A percentile compares a stretch with the other conserved stretches of the same genome.
Evolutionary conservation across 139 green algal genomes (phyloP).

Genomic region (Chlamydomonas urium): DNA sequence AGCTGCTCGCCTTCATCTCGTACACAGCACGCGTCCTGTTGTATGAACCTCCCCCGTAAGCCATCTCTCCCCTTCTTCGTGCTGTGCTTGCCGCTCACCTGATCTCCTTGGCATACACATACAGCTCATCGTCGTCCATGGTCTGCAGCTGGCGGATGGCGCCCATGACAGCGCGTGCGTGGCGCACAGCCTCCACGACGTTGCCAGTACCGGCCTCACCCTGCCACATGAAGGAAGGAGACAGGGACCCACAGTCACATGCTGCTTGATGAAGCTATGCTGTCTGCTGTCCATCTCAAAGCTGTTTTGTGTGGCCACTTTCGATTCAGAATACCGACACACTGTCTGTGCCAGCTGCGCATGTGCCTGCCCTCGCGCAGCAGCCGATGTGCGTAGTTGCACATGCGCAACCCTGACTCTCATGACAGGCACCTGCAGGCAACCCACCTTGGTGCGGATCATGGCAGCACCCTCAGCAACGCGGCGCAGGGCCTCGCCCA

Average conservation of each 20-base stretch:
- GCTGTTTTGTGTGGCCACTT: too few species aligned
- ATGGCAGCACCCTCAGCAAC: conserved; percentile 96
- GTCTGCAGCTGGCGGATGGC: conserved; percentile 90
- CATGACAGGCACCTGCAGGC: too few species aligned
- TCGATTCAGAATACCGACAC: too few species aligned
- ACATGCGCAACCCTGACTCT: too few species aligned
- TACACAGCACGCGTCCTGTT: too few species aligned
- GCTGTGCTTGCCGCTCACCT: conserved; percentile 27
- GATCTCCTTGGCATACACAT: conserved; percentile 99
- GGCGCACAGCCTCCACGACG: conserved; percentile 96
- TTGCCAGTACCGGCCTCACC: conserved; percentile 98
- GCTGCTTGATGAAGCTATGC: not conserved
- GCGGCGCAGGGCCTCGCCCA: conserved; percentile 95
- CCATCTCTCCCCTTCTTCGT: too few species aligned
- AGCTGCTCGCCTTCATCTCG: too few species aligned
- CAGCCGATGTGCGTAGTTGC: too few species aligned
- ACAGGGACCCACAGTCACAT: not conserved
- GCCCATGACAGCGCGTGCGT: conserved; percentile 90
- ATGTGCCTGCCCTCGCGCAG: too few species aligned
- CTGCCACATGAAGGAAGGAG: conserved; percentile 30
- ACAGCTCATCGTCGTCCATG: conserved; percentile 99
- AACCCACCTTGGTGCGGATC: conserved; percentile 99
- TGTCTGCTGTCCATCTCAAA: not conserved
- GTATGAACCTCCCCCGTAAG: too few species aligned
- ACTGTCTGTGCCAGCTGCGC: not conserved